These are phyloP conservation scores for Solanum etuberosum DNA, from an alignment of 257 asterid genomes.

Conservation along the genomic window DNA sequence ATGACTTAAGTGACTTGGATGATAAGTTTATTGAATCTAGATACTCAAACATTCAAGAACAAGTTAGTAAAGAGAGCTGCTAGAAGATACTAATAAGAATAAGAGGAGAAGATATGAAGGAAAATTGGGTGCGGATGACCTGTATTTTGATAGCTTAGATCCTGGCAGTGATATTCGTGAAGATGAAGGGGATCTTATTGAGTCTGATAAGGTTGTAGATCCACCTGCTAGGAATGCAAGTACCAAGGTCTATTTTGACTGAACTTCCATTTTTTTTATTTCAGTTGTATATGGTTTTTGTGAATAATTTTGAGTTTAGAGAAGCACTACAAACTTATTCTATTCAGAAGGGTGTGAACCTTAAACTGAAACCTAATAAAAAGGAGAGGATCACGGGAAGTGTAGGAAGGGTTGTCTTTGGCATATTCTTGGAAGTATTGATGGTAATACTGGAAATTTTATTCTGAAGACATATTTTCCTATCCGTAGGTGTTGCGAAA, in stretches of 20 bases:
- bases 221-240: background rate
- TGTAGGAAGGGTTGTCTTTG: background rate
- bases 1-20: background rate
- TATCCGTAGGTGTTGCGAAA: background rate
- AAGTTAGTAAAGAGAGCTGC: background rate
- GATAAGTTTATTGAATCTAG: background rate
- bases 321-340: background rate
- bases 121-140: background rate
- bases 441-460: background rate
- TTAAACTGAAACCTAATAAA: background rate
- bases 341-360: background rate
- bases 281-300: background rate
- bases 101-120: background rate
- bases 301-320: no score
- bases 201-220: no score
- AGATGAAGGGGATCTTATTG: background rate
- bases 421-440: conserved; percentile 6
- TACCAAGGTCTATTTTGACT: background rate
- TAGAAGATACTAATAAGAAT: background rate
- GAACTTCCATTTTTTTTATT: background rate
- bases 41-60: background rate
- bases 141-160: background rate
- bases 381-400: no score
- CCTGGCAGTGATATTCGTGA: background rate
- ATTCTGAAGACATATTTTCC: background rate